Base-by-base conservation (phyloP, 768 basidiomycete species). In the Tulasnella sp. region DNA sequence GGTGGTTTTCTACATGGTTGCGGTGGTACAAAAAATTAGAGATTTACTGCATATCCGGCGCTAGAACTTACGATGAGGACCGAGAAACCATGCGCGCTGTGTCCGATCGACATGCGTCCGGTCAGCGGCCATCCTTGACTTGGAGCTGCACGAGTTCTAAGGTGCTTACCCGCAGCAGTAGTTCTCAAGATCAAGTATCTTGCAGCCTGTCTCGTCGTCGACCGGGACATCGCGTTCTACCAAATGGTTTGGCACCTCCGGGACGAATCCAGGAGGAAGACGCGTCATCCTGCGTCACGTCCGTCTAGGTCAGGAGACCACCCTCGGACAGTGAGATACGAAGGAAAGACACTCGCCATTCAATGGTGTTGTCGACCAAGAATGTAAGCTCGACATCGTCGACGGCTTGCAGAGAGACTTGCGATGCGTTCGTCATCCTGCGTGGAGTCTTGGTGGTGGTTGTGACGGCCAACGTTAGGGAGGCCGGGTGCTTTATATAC, bases 61-160 rank as follows among this genome's bases (percentile, higher is more conserved):
- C 39, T 35, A 9, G 36, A 5, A 76, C 85, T 76, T 78, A 92
- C 91, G 75, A 95, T 87, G 62, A 94, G 81, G 37, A 87, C 88
- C n/a, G 91, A 86, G 76, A 94, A 89, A 0, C 92, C 92, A 80
- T 94, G 92, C 1, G 92, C 92, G 5, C 91, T 91, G 88, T 66
- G 44, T 37, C n/a, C 42, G 17, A 65, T 41, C 12, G 22, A 22
- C 36, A 5, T 65, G 1, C 17, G 47, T 19, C 47, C 40, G n/a
- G 75, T 66, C 39, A 62, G 37, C 78, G 81, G 86, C 72, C 83
- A 89, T 14, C 41, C 16, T 22, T 11, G 1, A 16, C 39, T 2
- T 37, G 34, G 12, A 34, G 44, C 11, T 7, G 17, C 66, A n/a
- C 5, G n/a, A 22, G 3, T 9, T 8, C 26, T 26, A 29, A n/a